phyloP scores from a whole-genome alignment of 495 filamentous ascomycete genomes.

The Neurospora sp. region DNA sequence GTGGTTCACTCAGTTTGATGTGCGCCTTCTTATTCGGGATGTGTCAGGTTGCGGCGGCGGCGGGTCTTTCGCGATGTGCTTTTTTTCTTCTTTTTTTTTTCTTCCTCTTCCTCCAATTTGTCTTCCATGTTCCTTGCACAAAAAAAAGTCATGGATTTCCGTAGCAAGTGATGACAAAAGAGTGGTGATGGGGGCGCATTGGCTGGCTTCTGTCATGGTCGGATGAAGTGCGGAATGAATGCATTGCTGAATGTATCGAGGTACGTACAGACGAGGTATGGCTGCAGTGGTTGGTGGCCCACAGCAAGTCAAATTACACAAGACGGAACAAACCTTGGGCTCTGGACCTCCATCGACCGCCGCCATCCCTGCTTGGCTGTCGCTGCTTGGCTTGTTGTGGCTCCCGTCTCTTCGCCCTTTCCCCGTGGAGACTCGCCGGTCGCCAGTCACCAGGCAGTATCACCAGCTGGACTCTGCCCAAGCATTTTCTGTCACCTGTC shows the following conservation, averaged over 20 bases:
- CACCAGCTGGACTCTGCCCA: not conserved
- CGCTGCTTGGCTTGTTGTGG: not conserved
- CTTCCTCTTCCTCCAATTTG: not conserved
- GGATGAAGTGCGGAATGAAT: not conserved
- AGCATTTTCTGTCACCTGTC: not conserved
- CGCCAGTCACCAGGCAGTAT: not conserved
- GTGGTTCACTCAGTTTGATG: not conserved
- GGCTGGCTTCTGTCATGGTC: not conserved
- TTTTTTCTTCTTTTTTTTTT: not conserved
- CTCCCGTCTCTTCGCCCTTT: not conserved
- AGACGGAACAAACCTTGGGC: slow-evolving; percentile 1
- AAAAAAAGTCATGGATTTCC: not conserved
- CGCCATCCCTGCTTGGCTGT: slow-evolving; percentile 1
- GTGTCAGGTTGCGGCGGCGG: not conserved
- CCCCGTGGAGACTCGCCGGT: not conserved
- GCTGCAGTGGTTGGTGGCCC: not conserved
- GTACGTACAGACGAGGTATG: not conserved
- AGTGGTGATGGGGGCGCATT: slow-evolving; percentile 1
- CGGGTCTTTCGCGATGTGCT: not conserved
- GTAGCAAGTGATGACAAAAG: not conserved
- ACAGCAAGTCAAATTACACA: slow-evolving; percentile 2
- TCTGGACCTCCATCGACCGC: slow-evolving; percentile 17
- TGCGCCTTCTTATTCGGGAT: not conserved
- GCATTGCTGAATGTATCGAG: not conserved
- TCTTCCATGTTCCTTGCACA: not conserved